Conservation (phyloP, 352 stramenopile species). For the Phytophthora ramorum region DNA sequence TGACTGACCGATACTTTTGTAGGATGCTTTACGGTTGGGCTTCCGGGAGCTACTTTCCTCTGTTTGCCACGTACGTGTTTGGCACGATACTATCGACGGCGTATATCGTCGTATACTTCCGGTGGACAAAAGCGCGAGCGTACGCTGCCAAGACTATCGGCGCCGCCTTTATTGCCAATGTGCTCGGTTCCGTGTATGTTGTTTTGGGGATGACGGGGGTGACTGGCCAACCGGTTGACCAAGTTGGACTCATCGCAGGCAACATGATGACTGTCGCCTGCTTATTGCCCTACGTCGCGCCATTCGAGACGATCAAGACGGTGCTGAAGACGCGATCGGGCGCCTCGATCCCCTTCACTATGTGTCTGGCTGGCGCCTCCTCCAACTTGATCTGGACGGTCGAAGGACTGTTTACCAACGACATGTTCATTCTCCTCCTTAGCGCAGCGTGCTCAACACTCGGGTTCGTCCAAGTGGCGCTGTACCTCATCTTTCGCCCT, state of each 20-base stretch:
- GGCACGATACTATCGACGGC: constrained; percentile 27
- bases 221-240: constrained; percentile 13
- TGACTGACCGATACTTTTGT: not conserved
- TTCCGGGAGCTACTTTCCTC: constrained; percentile 35
- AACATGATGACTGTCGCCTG: constrained; percentile 42
- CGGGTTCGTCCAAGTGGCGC: constrained; percentile 31
- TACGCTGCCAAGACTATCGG: constrained; percentile 27
- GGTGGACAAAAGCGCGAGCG: constrained; percentile 17
- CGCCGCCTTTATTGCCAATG: constrained; percentile 11
- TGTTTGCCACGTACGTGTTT: constrained; percentile 43
- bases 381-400: constrained; percentile 45
- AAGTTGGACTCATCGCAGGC: constrained; percentile 31
- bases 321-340: constrained; percentile 40
- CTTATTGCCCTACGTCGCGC: constrained; percentile 42
- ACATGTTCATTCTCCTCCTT: constrained; percentile 34
- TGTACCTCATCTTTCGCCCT: constrained; percentile 35
- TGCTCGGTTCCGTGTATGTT: constrained; percentile 28
- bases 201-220: constrained; percentile 29
- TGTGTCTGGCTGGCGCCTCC: constrained; percentile 35
- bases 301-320: constrained; percentile 48
- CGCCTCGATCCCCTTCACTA: constrained; percentile 39
- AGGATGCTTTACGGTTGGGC: constrained; percentile 42
- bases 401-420: constrained; percentile 29
- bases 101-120: constrained; percentile 33
- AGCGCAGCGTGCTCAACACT: constrained; percentile 22